Percentiles rank a stretch among this genome's conserved stretches.
Conservation (phyloP, 805 yeast species). For the Kodamaea fukazawae region DNA sequence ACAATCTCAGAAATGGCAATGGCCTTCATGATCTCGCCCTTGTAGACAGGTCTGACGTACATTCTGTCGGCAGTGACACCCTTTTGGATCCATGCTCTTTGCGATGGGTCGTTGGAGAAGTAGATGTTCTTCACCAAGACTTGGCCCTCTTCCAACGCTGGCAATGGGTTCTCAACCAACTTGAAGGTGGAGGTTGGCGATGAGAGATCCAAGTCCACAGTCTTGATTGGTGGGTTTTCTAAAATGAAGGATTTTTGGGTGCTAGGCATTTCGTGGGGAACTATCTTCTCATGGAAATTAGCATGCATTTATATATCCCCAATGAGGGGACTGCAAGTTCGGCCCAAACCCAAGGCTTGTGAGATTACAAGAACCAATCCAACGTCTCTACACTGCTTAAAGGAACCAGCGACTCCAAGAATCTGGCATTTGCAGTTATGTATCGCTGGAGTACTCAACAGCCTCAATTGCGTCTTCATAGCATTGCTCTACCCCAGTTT, state of each 20-base stretch:
- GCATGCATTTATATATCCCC: too few relatives aligned
- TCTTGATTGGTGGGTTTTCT: conserved; percentile 18
- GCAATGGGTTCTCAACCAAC: conserved; percentile 15
- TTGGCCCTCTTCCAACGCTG: conserved; percentile 22
- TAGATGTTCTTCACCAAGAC: conserved; percentile 25
- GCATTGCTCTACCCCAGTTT: too few relatives aligned
- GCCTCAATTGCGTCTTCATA: too few relatives aligned
- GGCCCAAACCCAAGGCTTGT: too few relatives aligned
- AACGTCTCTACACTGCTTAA: too few relatives aligned
- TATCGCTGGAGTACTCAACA: too few relatives aligned
- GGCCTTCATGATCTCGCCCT: conserved; percentile 45
- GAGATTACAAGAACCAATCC: too few relatives aligned
- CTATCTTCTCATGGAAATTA: background rate
- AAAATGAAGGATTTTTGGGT: conserved; percentile 16
- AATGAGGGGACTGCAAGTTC: too few relatives aligned
- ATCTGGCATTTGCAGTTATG: too few relatives aligned
- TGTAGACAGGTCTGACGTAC: conserved; percentile 38
- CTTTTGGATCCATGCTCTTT: conserved; percentile 37
- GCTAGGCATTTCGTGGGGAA: conserved; percentile 6
- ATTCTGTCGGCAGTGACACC: conserved; percentile 20
- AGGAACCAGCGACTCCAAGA: too few relatives aligned
- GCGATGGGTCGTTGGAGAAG: conserved; percentile 37
- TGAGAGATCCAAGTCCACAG: conserved; percentile 18
- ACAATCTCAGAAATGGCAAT: conserved; percentile 50
- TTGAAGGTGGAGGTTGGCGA: conserved; percentile 32